Conservation (phyloP, 805 yeast species). For the Yamadazyma insecticola region DNA sequence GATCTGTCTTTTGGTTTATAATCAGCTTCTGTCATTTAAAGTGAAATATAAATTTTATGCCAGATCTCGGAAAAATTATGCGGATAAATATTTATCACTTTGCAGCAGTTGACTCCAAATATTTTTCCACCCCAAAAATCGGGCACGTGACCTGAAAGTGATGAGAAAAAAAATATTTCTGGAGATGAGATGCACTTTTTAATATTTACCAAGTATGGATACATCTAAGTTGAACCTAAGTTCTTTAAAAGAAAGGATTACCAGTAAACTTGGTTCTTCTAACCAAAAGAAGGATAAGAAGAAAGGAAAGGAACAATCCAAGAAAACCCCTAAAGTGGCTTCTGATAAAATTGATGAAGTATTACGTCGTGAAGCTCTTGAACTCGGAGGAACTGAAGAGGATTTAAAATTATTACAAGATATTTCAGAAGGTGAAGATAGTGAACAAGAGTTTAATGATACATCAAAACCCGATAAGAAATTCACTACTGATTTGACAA, state of each 20-base stretch:
- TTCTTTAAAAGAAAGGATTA: slow-evolving; percentile 61
- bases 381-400: slow-evolving; percentile 82
- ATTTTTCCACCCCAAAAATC: too few relatives aligned
- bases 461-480: slow-evolving; percentile 34
- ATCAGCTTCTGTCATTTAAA: too few relatives aligned
- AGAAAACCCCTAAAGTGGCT: slow-evolving; percentile 1
- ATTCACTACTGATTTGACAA: slow-evolving; percentile 51
- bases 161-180: slow-evolving; percentile 4
- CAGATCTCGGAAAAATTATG: too few relatives aligned
- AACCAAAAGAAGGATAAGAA: slow-evolving; percentile 13
- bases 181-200: slow-evolving; percentile 6
- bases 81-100: too few relatives aligned
- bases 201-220: too few relatives aligned
- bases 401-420: slow-evolving; percentile 65
- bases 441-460: slow-evolving; percentile 50
- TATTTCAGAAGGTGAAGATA: slow-evolving; percentile 46
- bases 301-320: slow-evolving; percentile 7
- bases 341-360: slow-evolving; percentile 18
- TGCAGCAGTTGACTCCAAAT: too few relatives aligned
- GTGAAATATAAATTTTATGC: too few relatives aligned
- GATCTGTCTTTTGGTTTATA: too few relatives aligned
- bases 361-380: slow-evolving; percentile 68
- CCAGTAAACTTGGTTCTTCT: slow-evolving; percentile 40
- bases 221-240: slow-evolving; percentile 44
- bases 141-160: too few relatives aligned